Conservation (phyloP, 768 basidiomycete genomes). For the Cystofilobasidium bisporidii region DNA sequence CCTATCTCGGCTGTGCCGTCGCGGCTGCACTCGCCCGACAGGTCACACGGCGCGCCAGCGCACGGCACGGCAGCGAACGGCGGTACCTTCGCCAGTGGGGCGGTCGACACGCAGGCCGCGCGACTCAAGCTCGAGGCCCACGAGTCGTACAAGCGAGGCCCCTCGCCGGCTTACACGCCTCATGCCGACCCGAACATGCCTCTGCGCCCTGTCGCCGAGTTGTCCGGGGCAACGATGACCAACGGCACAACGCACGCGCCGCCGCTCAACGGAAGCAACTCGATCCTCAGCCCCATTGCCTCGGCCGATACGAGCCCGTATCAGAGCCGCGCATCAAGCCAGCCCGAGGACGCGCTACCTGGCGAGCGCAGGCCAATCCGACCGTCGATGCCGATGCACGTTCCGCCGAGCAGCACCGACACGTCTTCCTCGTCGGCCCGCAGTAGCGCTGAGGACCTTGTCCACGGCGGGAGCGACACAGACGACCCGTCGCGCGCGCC, state of each 20-base stretch:
- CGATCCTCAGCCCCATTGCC: slow-evolving; percentile 20
- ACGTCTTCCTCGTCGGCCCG: background rate
- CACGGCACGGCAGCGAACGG: background rate
- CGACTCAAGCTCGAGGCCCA: slow-evolving; percentile 15
- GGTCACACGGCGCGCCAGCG: background rate
- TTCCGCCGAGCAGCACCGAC: background rate
- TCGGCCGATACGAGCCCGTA: slow-evolving; percentile 15
- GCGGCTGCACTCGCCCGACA: slow-evolving; percentile 1
- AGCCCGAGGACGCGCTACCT: background rate
- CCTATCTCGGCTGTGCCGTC: slow-evolving; percentile 3
- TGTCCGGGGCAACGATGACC: background rate
- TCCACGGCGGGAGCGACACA: background rate
- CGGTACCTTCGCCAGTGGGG: no score
- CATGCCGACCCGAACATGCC: background rate
- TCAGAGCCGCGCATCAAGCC: slow-evolving; percentile 12
- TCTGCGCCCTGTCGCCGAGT: background rate
- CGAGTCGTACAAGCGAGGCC: slow-evolving; percentile 30
- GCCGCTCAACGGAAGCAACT: background rate
- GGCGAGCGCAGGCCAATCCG: background rate
- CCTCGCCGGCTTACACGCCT: slow-evolving; percentile 39
- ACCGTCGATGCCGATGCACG: slow-evolving; percentile 2
- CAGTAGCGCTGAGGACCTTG: background rate
- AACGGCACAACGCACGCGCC: no score
- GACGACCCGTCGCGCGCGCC: background rate
- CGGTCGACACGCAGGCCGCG: slow-evolving; percentile 8